These are phyloP conservation scores for Blastobotrys malaysiensis DNA, from an alignment of 1,139 yeast genomes.

Conservation along the genomic window DNA sequence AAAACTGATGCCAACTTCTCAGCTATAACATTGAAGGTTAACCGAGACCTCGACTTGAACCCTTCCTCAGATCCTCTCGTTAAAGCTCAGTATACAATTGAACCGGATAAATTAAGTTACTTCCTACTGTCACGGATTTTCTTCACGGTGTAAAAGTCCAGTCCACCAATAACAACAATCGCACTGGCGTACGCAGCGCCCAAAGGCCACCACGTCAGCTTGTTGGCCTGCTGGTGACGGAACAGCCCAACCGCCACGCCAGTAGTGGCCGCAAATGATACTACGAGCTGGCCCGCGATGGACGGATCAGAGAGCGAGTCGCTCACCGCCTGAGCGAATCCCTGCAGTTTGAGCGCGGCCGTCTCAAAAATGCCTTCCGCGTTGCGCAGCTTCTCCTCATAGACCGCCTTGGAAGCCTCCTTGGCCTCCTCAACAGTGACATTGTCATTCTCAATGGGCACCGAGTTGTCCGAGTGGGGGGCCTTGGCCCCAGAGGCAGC, in stretches of 20 bases:
- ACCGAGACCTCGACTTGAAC: too few species aligned
- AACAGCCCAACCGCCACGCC: conserved; percentile 28
- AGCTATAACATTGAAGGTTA: too few species aligned
- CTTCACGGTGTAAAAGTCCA: conserved; percentile 9
- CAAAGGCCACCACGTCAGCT: conserved; percentile 14
- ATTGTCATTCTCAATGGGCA: conserved; percentile 10
- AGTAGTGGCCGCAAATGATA: conserved; percentile 39
- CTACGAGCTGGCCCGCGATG: conserved; percentile 41
- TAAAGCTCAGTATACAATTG: too few species aligned
- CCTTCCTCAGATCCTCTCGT: too few species aligned
- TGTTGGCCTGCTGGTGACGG: conserved; percentile 10
- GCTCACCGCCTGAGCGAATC: neutral
- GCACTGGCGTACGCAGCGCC: conserved; percentile 12
- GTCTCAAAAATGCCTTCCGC: conserved; percentile 1
- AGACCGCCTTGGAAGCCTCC: conserved; percentile 10
- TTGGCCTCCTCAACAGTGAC: conserved; percentile 10
- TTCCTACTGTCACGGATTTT: conserved; percentile 4
- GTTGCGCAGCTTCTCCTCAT: neutral
- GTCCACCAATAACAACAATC: conserved; percentile 9
- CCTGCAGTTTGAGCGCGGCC: conserved; percentile 1
- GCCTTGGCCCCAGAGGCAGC: conserved; percentile 11
- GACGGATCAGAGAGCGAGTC: conserved; percentile 45
- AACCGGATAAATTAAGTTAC: neutral
- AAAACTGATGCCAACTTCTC: too few species aligned
- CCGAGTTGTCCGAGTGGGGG: conserved; percentile 3